Base-by-base conservation (phyloP, 352 stramenopile species). In the Globisporangium acanthophoron region DNA sequence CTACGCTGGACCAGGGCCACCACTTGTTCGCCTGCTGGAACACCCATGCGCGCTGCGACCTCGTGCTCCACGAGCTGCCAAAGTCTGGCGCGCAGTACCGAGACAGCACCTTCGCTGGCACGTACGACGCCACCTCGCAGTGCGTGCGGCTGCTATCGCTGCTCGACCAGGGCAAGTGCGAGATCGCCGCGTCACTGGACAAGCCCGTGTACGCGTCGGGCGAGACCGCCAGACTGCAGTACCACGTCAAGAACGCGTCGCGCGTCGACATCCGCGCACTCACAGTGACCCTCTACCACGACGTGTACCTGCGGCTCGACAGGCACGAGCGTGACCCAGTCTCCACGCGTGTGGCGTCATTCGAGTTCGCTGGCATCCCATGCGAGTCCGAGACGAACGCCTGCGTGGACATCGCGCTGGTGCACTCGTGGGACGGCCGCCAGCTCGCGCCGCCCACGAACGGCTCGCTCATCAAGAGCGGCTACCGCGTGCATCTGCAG, bases 181-280 rank as follows among this genome's bases (percentile, higher is more conserved):
- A 62, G 24, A 41, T 78, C 24, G 56, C 66, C 8, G 69, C 69
- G 5, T 62, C 65, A 12, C 74, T 78, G 56, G 66, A 71, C 56
- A 72, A 76, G 54, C 65, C 72, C 13, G 60, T 67, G 54, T 81
- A 78, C 29, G 24, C 64, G 5, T 51, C 67, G 0, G 69, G 69
- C 2, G 69, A 76, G 35, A 68, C 59, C 2, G 61, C 64, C 4
- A 57, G 67, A 29, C 70, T 81, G 53, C 39, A 69, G 20, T 77
- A 63, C 53, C 62, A 70, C 45, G 67, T 81, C 56, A 48, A 66
- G 15, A 81, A 81, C 58, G 40, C 39, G 3, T 78, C 72, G 24
- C 33, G 58, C 21, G 53, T 71, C 27, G 61, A 72, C 56, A 69
- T 81, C 47, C 44, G 74, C 70, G 69, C 52, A 50, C 15, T 74